Base-by-base conservation (phyloP, 2,329 filamentous ascomycete genomes). In the Hypoxylon sp. region DNA sequence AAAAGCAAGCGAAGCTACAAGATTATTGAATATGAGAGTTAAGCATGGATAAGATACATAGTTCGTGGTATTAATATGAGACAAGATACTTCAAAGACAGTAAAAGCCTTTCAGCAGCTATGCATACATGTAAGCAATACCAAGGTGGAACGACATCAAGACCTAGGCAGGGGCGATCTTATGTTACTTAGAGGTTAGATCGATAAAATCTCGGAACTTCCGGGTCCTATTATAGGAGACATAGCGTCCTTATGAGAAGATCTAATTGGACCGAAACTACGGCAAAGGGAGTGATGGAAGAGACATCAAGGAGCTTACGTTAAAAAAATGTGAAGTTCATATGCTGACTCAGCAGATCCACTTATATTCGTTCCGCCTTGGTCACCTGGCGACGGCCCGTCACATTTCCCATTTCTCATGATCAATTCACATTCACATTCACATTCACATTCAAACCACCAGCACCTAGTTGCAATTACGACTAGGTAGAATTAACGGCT, bases 371-470 rank as follows among this genome's bases (percentile, higher is more conserved):
- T 9, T 22, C 19, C 39, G 6, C 37, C 1, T 42, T 3, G 14
- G 8, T 55, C 53, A 55, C 37, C 53, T 55, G 53, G 24, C 5
- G 37, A 55, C 53, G 53, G 53, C 22, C 53, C 26, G 53, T 13
- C 35, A 5, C 5, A 1, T 6, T 6, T 37, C 17, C 17, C 46
- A 24, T 14, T 31, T 50, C 22, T 29, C 22, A 14, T 50, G 29
- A 13, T 8, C 11, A 22, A 8, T 37, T 11, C 11, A 9, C 42
- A 26, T 48, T 58, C 19, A 26, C 42, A 26, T 48, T 58, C 19
- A 26, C n/a, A 8, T 37, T 11, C 11, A 9, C 42, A 26, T 48
- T 58, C 19, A 26, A 47, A 37, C 42, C 19, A 37, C 47, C 26
- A 47, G 47, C 42, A 37, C 22, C 8, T 22, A 26, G 24, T 26